Percentiles rank a stretch among this genome's conserved stretches.
These are phyloP conservation scores for Inonotus hispidus DNA, from an alignment of 1,284 basidiomycete species.

Conservation along the genomic window DNA sequence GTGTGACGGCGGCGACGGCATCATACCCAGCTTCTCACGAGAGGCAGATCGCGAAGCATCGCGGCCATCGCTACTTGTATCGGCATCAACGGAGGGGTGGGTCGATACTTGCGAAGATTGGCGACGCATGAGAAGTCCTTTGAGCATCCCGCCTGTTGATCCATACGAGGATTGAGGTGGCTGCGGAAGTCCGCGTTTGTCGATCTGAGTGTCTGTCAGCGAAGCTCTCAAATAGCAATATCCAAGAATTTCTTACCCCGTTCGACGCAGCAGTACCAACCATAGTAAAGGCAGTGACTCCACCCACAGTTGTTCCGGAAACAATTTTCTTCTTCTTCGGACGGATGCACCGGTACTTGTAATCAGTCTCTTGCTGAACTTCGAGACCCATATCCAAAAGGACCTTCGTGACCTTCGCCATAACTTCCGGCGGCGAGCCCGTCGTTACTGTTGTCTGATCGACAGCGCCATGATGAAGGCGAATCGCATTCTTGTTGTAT, in stretches of 20 bases:
- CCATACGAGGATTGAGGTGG: conserved; percentile 65
- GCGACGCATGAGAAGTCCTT: conserved; percentile 80
- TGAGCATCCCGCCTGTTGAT: conserved; percentile 70
- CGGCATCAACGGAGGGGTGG: conserved; percentile 37
- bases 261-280: conserved; percentile 74
- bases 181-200: conserved; percentile 76
- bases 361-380: conserved; percentile 81
- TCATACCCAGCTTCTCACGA: conserved; percentile 29
- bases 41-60: conserved; percentile 22
- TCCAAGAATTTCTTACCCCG: conserved; percentile 50
- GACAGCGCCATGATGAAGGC: conserved; percentile 88
- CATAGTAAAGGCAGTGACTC: conserved; percentile 71
- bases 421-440: conserved; percentile 78
- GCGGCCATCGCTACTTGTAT: conserved; percentile 26
- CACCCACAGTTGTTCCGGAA: conserved; percentile 33
- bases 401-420: conserved; percentile 77
- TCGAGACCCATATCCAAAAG: conserved; percentile 90
- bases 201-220: conserved; percentile 46
- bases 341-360: conserved; percentile 80
- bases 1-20: conserved; percentile 21
- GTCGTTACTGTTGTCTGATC: conserved; percentile 91
- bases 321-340: conserved; percentile 62
- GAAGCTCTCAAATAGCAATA: not conserved
- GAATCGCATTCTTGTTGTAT: conserved; percentile 55
- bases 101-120: conserved; percentile 77